Conservation (phyloP, 371 early-diverging fungal species). For the Umbelopsis sp. region DNA sequence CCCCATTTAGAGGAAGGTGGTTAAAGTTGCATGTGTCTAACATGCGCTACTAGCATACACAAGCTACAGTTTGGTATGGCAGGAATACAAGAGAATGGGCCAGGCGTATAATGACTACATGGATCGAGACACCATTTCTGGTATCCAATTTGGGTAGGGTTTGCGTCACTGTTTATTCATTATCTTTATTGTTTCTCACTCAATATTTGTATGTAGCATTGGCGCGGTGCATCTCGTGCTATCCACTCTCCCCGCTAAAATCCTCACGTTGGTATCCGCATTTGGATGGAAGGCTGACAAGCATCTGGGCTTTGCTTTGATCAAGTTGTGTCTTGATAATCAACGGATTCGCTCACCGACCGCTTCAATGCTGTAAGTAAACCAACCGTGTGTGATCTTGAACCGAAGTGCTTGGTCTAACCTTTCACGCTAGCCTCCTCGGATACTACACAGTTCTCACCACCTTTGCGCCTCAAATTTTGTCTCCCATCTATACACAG, state of each 20-base stretch:
- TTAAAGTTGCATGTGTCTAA: no score
- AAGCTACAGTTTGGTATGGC: slow-evolving; percentile 50
- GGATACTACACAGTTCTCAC: slow-evolving; percentile 42
- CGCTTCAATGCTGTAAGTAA: slow-evolving; percentile 54
- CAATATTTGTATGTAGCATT: slow-evolving; percentile 36
- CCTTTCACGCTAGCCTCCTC: slow-evolving; percentile 25
- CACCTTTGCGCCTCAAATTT: slow-evolving; percentile 42
- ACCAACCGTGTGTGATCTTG: background rate
- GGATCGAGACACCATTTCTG: slow-evolving; percentile 49
- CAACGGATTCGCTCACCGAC: slow-evolving; percentile 58
- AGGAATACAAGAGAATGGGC: slow-evolving; percentile 51
- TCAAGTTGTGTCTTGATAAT: slow-evolving; percentile 52
- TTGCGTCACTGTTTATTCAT: background rate
- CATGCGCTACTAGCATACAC: slow-evolving; percentile 32
- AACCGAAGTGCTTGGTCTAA: no score
- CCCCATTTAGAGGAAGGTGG: background rate
- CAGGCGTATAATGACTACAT: slow-evolving; percentile 40
- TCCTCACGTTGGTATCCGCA: slow-evolving; percentile 49
- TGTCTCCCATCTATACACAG: slow-evolving; percentile 37
- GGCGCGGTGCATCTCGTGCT: slow-evolving; percentile 64
- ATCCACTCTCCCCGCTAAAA: slow-evolving; percentile 60
- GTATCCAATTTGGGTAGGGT: slow-evolving; percentile 53
- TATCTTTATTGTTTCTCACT: background rate
- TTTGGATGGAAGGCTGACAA: slow-evolving; percentile 65
- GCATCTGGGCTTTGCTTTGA: slow-evolving; percentile 56